Conservation (phyloP, 768 basidiomycete genomes). For the Phlebiopsis gigantea region DNA sequence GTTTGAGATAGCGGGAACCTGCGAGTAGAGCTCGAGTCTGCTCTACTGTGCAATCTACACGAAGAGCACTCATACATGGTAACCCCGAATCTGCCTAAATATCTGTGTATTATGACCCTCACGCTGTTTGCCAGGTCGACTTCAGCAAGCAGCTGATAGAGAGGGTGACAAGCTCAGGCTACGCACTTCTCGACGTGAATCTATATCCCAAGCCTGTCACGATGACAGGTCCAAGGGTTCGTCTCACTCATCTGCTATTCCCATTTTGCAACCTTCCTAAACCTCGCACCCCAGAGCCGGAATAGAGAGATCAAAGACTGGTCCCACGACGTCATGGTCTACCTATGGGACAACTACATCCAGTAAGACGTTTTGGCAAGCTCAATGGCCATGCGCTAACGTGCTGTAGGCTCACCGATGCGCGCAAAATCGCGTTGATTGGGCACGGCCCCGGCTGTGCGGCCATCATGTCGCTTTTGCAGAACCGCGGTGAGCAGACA, state of each 20-base stretch:
- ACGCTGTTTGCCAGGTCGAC: slow-evolving; percentile 56
- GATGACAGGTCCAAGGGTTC: slow-evolving; percentile 26
- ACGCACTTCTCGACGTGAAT: slow-evolving; percentile 83
- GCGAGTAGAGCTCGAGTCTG: slow-evolving; percentile 75
- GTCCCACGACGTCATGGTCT: slow-evolving; percentile 59
- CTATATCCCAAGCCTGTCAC: slow-evolving; percentile 58
- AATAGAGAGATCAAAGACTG: slow-evolving; percentile 33
- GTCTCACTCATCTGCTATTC: neutral
- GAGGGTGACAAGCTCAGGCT: slow-evolving; percentile 65
- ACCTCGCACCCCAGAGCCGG: slow-evolving; percentile 11
- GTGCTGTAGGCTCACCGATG: slow-evolving; percentile 58
- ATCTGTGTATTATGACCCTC: neutral
- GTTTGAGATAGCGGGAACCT: slow-evolving; percentile 68
- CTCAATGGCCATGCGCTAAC: neutral
- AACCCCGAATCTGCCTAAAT: slow-evolving; percentile 12
- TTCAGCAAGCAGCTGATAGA: slow-evolving; percentile 72
- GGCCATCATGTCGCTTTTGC: slow-evolving; percentile 69
- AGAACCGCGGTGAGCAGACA: slow-evolving; percentile 51
- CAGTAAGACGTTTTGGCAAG: slow-evolving; percentile 47
- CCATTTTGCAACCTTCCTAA: neutral
- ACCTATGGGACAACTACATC: slow-evolving; percentile 96
- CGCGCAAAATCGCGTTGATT: slow-evolving; percentile 70
- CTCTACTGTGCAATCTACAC: slow-evolving; percentile 64
- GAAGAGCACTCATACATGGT: slow-evolving; percentile 86
- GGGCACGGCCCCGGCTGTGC: slow-evolving; percentile 86